Evolutionary conservation across 768 basidiomycete genomes (phyloP).

Genomic region (Suillus subaureus): DNA sequence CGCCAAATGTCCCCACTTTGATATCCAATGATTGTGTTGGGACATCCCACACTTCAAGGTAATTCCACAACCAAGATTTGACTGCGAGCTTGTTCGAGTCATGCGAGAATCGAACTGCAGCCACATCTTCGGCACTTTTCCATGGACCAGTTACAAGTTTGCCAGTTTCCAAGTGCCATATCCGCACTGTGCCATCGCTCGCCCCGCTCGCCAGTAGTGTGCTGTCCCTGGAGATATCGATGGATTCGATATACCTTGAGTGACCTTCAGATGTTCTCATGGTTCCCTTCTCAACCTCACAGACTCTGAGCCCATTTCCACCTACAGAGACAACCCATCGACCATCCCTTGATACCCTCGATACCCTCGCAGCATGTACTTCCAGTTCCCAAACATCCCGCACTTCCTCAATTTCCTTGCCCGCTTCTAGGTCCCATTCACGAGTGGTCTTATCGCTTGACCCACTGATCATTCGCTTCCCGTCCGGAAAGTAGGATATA

Average conservation of each 20-base stretch:
- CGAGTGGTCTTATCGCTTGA: background rate
- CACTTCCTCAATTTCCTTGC: background rate
- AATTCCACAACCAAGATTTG: background rate
- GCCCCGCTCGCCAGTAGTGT: too few species aligned
- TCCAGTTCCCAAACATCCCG: background rate
- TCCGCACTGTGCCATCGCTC: too few species aligned
- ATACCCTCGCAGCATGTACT: background rate
- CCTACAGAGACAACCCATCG: background rate
- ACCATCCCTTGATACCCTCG: background rate
- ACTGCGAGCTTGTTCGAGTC: background rate
- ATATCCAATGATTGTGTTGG: background rate
- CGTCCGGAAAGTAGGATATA: too few species aligned
- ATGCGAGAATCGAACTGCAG: background rate
- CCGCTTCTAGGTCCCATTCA: background rate
- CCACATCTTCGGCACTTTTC: rapidly evolving
- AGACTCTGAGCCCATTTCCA: background rate
- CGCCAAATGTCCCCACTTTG: too few species aligned
- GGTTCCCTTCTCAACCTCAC: background rate
- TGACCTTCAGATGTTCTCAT: too few species aligned
- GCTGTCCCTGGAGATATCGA: too few species aligned
- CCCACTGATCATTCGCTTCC: background rate
- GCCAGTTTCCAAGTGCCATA: too few species aligned
- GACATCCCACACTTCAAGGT: background rate
- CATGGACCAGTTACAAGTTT: background rate
- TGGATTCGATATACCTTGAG: too few species aligned